Conservation (phyloP, 2,329 filamentous ascomycete species). For the Diplocarpon mali region DNA sequence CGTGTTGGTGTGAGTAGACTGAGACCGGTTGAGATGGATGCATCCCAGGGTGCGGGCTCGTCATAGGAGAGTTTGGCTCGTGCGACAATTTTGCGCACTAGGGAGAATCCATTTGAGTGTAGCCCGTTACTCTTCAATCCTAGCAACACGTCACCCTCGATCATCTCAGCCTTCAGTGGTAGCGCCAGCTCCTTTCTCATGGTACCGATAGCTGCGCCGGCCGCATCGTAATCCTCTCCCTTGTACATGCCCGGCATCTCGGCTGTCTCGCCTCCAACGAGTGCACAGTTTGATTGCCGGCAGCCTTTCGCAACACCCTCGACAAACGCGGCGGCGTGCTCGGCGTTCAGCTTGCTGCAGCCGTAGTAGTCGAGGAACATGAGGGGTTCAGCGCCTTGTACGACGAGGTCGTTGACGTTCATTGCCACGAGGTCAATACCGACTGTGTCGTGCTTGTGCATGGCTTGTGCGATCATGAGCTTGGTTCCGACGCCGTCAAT, state of each 20-base stretch:
- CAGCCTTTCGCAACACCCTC: constrained; percentile 85
- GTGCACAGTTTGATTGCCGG: constrained; percentile 70
- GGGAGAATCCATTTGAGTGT: constrained; percentile 95
- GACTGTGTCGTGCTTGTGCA: constrained; percentile 85
- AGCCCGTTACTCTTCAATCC: constrained; percentile 77
- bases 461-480: constrained; percentile 85
- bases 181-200: constrained; percentile 60
- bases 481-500: constrained; percentile 97
- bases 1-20: constrained; percentile 79
- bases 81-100: constrained; percentile 84
- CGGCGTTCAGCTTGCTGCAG: constrained; percentile 74
- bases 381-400: constrained; percentile 87
- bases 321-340: constrained; percentile 74
- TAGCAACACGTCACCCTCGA: constrained; percentile 70
- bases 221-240: constrained; percentile 83
- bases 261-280: constrained; percentile 95
- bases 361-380: constrained; percentile 99
- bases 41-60: constrained; percentile 67
- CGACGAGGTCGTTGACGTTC: constrained; percentile 94
- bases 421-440: constrained; percentile 96
- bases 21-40: constrained; percentile 51
- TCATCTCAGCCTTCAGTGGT: constrained; percentile 67
- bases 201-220: constrained; percentile 79
- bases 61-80: constrained; percentile 60
- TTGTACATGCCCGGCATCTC: constrained; percentile 94